phyloP scores from a whole-genome alignment of 495 filamentous ascomycete species.

The Aspergillus sparsus region DNA sequence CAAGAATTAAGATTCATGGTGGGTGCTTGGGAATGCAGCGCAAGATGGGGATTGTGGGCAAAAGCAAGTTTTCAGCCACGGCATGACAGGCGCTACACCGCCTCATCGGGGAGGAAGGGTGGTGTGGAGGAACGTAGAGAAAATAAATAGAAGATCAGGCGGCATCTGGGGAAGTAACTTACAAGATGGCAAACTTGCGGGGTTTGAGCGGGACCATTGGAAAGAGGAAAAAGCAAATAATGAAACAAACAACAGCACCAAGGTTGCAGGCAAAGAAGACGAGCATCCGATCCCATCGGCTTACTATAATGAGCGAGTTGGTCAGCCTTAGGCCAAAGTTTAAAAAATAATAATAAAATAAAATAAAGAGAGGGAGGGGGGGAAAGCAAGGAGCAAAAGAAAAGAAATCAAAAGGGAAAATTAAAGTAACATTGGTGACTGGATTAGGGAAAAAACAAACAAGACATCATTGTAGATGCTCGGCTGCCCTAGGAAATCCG shows the following conservation, averaged over 20 bases:
- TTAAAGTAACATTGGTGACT: neutral
- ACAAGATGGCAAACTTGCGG: conserved; percentile 95
- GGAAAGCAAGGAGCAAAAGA: conserved; percentile 6
- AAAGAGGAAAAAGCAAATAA: conserved; percentile 87
- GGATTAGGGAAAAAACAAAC: neutral
- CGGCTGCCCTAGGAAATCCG: conserved; percentile 16
- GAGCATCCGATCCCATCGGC: conserved; percentile 92
- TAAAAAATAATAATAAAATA: conserved; percentile 15
- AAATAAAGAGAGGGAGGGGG: conserved; percentile 18
- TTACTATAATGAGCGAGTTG: conserved; percentile 61
- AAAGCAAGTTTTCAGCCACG: conserved; percentile 21
- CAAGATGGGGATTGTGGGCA: conserved; percentile 11
- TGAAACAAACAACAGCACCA: conserved; percentile 86
- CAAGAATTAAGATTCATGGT: conserved; percentile 5
- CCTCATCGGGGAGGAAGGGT: conserved; percentile 10
- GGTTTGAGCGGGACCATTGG: conserved; percentile 76
- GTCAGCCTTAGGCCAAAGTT: conserved; percentile 24
- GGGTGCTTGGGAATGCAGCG: conserved; percentile 17
- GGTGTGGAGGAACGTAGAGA: conserved; percentile 4
- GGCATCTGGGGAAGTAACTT: conserved; percentile 51
- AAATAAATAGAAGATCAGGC: conserved; percentile 11
- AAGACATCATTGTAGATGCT: neutral
- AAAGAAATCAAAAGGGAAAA: conserved; percentile 6
- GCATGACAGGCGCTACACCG: conserved; percentile 22
- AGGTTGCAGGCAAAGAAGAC: conserved; percentile 91